A percentile compares a stretch with the other conserved stretches of the same genome.
Conservation (phyloP, 306 rosid species). For the Chamaecrista fasciculata region DNA sequence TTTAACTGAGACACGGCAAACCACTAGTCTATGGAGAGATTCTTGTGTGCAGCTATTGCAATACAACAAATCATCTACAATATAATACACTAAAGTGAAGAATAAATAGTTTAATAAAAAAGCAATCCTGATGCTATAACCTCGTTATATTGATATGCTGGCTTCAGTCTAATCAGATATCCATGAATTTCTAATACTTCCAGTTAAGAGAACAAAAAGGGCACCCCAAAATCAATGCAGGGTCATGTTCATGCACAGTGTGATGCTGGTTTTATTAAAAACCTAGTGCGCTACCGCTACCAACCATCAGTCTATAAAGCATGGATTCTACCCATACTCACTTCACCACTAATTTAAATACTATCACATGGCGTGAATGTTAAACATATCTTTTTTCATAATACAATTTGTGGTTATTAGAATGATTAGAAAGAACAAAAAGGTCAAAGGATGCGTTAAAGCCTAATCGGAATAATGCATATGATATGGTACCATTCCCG, state of each 20-base stretch:
- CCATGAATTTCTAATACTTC: not conserved
- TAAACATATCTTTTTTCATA: not conserved
- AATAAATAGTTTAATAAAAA: not conserved
- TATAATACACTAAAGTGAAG: not conserved
- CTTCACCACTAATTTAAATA: not conserved
- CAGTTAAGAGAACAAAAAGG: not conserved
- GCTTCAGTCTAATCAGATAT: not conserved
- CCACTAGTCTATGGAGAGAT: not conserved
- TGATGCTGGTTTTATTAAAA: not conserved
- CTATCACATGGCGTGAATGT: not conserved
- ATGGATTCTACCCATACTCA: not conserved
- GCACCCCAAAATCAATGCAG: not conserved
- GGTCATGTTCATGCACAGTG: not conserved
- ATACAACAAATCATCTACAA: not conserved
- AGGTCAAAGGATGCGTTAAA: not conserved
- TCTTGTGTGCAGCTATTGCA: not conserved
- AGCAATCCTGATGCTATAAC: not conserved
- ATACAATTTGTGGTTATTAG: not conserved
- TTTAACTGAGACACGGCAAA: not conserved
- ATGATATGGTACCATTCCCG: conserved; percentile 68
- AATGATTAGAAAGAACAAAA: not conserved
- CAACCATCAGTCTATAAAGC: not conserved
- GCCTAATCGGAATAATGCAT: not conserved
- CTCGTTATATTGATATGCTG: not conserved
- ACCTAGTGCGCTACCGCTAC: too few relatives aligned